Evolutionary conservation across 768 basidiomycete genomes (phyloP).

Genomic region (Xanthoconium stramineum): DNA sequence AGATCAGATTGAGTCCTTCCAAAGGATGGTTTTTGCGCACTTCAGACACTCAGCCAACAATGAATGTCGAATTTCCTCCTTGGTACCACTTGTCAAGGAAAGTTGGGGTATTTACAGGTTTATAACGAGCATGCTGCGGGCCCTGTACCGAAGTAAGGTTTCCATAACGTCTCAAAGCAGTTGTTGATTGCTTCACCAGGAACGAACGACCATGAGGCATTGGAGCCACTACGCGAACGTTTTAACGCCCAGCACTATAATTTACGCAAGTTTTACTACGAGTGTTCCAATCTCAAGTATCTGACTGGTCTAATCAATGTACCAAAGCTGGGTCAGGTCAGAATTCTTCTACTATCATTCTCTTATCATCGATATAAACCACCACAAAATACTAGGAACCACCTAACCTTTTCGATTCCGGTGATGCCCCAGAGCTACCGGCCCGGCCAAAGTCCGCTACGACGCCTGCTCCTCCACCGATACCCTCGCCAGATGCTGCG

Average conservation of each 20-base stretch:
- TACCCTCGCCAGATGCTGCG: constrained; percentile 66
- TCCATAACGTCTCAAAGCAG: neutral
- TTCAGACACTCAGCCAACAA: constrained; percentile 91
- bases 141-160: constrained; percentile 86
- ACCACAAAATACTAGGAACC: constrained; percentile 63
- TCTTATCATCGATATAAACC: constrained; percentile 3
- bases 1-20: constrained; percentile 98
- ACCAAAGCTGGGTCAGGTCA: constrained; percentile 89
- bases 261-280: constrained; percentile 97
- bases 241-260: constrained; percentile 90
- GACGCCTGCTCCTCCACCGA: constrained; percentile 64
- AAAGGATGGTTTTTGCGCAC: constrained; percentile 95
- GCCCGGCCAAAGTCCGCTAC: constrained; percentile 63
- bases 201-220: constrained; percentile 82
- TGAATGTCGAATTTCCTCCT: constrained; percentile 92
- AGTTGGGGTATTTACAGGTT: constrained; percentile 99
- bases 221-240: constrained; percentile 85
- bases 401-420: constrained; percentile 86
- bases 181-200: constrained; percentile 44
- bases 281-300: constrained; percentile 98
- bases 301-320: constrained; percentile 97
- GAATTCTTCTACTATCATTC: neutral
- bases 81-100: constrained; percentile 97
- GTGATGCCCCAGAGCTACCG: constrained; percentile 82
- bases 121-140: constrained; percentile 97